phyloP scores from a whole-genome alignment of 2,329 filamentous ascomycete species.

The Botrytis tulipae region DNA sequence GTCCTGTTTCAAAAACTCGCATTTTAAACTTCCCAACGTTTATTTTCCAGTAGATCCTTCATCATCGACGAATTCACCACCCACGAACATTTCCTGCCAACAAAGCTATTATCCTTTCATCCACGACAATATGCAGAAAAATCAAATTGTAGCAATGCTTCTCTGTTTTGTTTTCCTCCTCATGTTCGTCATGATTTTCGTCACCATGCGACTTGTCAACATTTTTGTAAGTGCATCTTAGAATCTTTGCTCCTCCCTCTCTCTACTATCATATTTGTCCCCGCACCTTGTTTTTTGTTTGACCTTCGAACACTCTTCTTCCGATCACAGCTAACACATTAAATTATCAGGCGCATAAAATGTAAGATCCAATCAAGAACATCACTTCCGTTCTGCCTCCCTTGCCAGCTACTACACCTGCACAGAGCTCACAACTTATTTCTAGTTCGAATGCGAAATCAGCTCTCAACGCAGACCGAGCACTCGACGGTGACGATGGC shows the following conservation, averaged over 20 bases:
- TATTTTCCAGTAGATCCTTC: not conserved
- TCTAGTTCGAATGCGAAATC: not conserved
- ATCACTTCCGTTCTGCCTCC: not conserved
- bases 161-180: constrained; percentile 14
- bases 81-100: not conserved
- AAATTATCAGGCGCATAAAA: not conserved
- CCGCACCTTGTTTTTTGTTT: not conserved
- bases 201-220: constrained; percentile 15
- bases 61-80: not conserved
- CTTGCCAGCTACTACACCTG: not conserved
- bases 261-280: too few species aligned
- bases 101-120: not conserved
- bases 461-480: not conserved
- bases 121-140: constrained; percentile 11
- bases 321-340: not conserved
- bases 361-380: not conserved
- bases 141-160: constrained; percentile 5
- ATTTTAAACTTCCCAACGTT: not conserved
- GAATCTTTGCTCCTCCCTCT: not conserved
- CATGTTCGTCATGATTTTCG: constrained; percentile 9
- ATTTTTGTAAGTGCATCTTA: not conserved
- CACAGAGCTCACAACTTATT: not conserved
- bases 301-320: not conserved
- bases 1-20: not conserved
- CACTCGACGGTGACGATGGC: not conserved